Conservation (phyloP, 108 stramenopile species). For the Stephanodiscus triporus region DNA sequence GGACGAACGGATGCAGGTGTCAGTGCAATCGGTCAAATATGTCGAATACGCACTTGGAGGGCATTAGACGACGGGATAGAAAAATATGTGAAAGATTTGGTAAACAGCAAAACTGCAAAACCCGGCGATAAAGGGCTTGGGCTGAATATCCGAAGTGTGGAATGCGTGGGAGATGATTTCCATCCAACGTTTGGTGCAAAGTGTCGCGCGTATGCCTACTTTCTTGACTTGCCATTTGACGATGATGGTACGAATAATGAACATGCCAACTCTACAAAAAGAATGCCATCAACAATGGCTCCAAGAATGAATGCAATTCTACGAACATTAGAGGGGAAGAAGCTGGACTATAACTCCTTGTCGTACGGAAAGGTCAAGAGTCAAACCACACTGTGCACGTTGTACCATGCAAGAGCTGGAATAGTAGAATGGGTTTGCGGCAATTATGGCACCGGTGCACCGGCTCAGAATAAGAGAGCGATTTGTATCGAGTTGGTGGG, state of each 20-base stretch:
- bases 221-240: slow-evolving; percentile 52
- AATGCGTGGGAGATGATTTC: slow-evolving; percentile 47
- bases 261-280: neutral
- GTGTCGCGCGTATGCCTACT: slow-evolving; percentile 72
- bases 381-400: slow-evolving; percentile 58
- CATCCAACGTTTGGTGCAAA: slow-evolving; percentile 79
- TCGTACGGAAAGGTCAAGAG: slow-evolving; percentile 80
- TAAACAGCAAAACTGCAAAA: slow-evolving; percentile 23
- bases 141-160: slow-evolving; percentile 34
- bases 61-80: slow-evolving; percentile 7
- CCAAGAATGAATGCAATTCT: slow-evolving; percentile 55
- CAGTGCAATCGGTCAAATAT: slow-evolving; percentile 72
- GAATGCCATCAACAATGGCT: slow-evolving; percentile 18
- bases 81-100: slow-evolving; percentile 20
- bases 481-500: slow-evolving; percentile 76
- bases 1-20: slow-evolving; percentile 86
- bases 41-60: slow-evolving; percentile 63
- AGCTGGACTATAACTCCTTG: slow-evolving; percentile 65
- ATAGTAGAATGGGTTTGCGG: slow-evolving; percentile 34
- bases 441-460: neutral
- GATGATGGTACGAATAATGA: neutral
- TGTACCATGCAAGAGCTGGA: slow-evolving; percentile 60
- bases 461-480: slow-evolving; percentile 30
- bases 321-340: slow-evolving; percentile 46
- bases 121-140: neutral